Evolutionary conservation across 352 stramenopile genomes (phyloP).

Genomic region (Bremia lactucae): DNA sequence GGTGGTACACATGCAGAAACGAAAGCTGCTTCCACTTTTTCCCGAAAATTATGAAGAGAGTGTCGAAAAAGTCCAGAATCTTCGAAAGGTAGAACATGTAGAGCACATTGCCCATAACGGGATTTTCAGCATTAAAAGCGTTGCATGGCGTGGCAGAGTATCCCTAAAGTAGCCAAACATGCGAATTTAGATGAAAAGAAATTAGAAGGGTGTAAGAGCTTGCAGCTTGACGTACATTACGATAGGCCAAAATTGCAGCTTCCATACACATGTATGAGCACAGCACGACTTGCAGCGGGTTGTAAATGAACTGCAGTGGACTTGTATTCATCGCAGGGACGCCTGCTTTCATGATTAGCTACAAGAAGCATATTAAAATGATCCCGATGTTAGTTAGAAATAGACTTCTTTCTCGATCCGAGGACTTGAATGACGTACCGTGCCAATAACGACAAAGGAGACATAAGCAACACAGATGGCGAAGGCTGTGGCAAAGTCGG

Average conservation of each 20-base stretch:
- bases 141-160: slow-evolving; percentile 93
- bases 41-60: slow-evolving; percentile 96
- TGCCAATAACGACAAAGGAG: slow-evolving; percentile 57
- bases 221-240: slow-evolving; percentile 33
- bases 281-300: slow-evolving; percentile 92
- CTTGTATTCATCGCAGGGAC: slow-evolving; percentile 65
- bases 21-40: slow-evolving; percentile 97
- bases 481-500: slow-evolving; percentile 47
- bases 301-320: slow-evolving; percentile 93
- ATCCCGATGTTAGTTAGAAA: not conserved
- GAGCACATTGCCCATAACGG: slow-evolving; percentile 90
- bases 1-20: slow-evolving; percentile 97
- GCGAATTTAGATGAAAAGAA: not conserved
- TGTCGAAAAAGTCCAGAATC: slow-evolving; percentile 88
- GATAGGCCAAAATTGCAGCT: slow-evolving; percentile 86
- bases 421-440: slow-evolving; percentile 19
- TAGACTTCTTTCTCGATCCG: slow-evolving; percentile 10
- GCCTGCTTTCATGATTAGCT: slow-evolving; percentile 64
- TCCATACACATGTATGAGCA: slow-evolving; percentile 97
- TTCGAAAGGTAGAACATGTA: slow-evolving; percentile 99
- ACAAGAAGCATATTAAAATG: not conserved
- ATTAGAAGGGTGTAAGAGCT: too few relatives aligned
- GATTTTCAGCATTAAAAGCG: slow-evolving; percentile 78
- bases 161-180: slow-evolving; percentile 15
- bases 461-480: slow-evolving; percentile 54